A percentile compares a stretch with the other conserved stretches of the same genome.
These are phyloP conservation scores for Fonsecaea pedrosoi DNA, from an alignment of 2,329 filamentous ascomycete genomes.

Conservation along the genomic window DNA sequence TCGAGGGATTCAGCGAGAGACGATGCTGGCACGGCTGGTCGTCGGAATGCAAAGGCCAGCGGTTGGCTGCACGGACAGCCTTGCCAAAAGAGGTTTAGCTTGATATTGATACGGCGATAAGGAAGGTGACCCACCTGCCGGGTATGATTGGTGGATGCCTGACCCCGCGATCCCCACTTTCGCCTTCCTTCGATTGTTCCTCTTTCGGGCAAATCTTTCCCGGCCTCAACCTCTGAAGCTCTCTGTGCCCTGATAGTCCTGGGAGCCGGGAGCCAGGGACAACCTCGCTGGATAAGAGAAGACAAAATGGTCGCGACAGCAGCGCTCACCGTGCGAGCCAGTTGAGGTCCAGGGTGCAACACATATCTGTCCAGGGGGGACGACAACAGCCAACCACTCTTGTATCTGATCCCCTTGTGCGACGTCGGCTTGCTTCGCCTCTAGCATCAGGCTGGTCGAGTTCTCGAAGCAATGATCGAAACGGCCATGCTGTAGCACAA, in stretches of 20 bases:
- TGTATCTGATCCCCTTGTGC: conserved; percentile 1
- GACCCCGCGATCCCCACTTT: conserved; percentile 11
- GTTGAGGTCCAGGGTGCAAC: conserved; percentile 8
- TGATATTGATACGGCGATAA: conserved; percentile 24
- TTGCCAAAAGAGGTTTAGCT: conserved; percentile 31
- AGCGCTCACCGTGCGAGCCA: not conserved
- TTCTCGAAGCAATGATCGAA: conserved; percentile 20
- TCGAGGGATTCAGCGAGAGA: conserved; percentile 2
- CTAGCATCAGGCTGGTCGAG: not conserved
- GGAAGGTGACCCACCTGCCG: not conserved
- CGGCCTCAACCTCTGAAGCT: not conserved
- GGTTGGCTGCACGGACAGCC: conserved; percentile 34
- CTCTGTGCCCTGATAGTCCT: not conserved
- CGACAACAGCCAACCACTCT: conserved; percentile 3
- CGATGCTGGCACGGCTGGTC: not conserved
- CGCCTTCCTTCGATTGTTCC: conserved; percentile 24
- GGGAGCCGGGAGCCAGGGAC: not conserved
- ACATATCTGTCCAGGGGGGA: not conserved
- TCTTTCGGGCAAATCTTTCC: conserved; percentile 35
- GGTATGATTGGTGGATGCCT: conserved; percentile 20
- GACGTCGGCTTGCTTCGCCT: not conserved
- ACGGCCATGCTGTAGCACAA: conserved; percentile 3
- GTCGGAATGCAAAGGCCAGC: conserved; percentile 16
- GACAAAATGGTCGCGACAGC: not conserved
- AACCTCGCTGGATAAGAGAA: not conserved